Conservation (phyloP, 495 filamentous ascomycete species). For the Neurospora sp. region DNA sequence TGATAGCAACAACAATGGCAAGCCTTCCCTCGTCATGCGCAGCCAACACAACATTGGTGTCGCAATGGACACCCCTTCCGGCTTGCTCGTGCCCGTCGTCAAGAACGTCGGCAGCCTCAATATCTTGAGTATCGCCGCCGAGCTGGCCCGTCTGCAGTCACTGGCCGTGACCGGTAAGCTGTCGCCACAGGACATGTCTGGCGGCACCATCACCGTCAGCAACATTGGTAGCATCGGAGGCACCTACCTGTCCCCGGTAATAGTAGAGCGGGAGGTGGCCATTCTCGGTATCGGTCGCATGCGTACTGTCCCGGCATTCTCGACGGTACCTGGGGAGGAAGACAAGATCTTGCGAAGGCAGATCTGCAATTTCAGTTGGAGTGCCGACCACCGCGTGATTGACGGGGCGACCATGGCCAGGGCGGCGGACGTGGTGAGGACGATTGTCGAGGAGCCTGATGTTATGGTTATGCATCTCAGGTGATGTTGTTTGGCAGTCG, state of each 20-base stretch:
- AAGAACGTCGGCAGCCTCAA: constrained; percentile 67
- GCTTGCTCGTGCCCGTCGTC: constrained; percentile 91
- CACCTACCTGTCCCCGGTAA: constrained; percentile 82
- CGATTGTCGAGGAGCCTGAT: constrained; percentile 73
- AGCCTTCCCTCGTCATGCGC: constrained; percentile 64
- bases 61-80: constrained; percentile 86
- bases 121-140: constrained; percentile 64
- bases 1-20: constrained; percentile 37
- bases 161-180: constrained; percentile 68
- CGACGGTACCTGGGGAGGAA: constrained; percentile 28
- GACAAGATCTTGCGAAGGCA: constrained; percentile 50
- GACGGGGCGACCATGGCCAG: constrained; percentile 92
- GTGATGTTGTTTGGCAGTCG: constrained; percentile 6
- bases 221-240: constrained; percentile 98
- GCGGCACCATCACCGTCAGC: constrained; percentile 89
- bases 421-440: constrained; percentile 68
- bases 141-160: constrained; percentile 61
- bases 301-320: constrained; percentile 64
- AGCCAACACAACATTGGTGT: constrained; percentile 89
- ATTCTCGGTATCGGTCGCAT: constrained; percentile 84
- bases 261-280: constrained; percentile 78
- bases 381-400: constrained; percentile 88
- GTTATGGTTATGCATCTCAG: constrained; percentile 62
- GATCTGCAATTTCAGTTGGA: constrained; percentile 86
- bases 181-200: constrained; percentile 61